Base-by-base conservation (phyloP, 1,284 basidiomycete species). In the Sutorius eximius region DNA sequence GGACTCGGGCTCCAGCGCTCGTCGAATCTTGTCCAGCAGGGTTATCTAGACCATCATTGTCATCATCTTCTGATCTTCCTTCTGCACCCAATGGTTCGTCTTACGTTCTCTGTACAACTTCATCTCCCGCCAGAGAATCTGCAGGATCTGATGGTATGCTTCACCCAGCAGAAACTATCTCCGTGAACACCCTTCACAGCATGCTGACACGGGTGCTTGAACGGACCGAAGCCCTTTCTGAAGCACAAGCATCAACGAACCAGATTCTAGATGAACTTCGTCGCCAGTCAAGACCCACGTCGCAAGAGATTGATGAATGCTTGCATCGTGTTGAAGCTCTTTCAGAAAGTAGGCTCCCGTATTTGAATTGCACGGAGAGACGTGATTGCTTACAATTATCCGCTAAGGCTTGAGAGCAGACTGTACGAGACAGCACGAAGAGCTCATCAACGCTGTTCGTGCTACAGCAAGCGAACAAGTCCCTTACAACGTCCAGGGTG, bases 401-500 rank as follows among this genome's bases (percentile, higher is more conserved):
- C 40, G 45, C 52, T 5, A 57, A 86, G 85, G 69, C 55, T 85
- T 81, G 82, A 78, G 82, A 32, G 77, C 75, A 1, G 86, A 89
- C 49, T 82, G 77, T 59, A 71, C 74, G 29, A 76, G 74, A 54
- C 82, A 83, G 55, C 82, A 87, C 57, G 72, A 78, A 55, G 82
- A 83, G 45, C 82, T 81, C 3, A 71, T 89, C 27, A 73, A 77
- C 1, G 80, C 80, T 30, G 81, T 89, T 34, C 75, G 77, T 56
- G 74, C 79, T n/a, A 87, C 83, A 40, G 85, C 86, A 0, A 73
- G 80, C 51, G 81, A 85, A 62, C 85, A 84, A 70, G 80, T 89
- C 13, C 82, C 82, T 2, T 89, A 83, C 75, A 89, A 89, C 59
- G 80, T 89, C 15, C 83, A 86, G 73, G 80, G 80, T 34, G 86